Base-by-base conservation (phyloP, 2,329 filamentous ascomycete genomes). In the Cucurbitaria berberidis region DNA sequence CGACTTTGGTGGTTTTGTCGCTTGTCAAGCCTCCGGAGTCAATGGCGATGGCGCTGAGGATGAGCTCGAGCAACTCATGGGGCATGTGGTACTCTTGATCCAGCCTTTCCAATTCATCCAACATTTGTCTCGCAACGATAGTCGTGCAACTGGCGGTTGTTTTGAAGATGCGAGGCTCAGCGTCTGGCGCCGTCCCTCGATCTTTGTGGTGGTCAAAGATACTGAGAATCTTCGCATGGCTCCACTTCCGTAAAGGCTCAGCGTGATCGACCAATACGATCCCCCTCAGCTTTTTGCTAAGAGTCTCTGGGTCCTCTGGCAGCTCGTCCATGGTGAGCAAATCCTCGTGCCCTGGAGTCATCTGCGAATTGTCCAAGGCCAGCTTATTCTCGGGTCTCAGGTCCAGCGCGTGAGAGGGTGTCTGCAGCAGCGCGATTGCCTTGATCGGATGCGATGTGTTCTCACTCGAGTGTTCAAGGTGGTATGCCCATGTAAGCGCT, bases 131-230 rank as follows among this genome's bases (percentile, higher is more conserved):
- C 3, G 78, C 78, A 0, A 81, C 78, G 6, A 81, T 62, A 3
- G 76, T 77, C 1, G 78, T 79, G 68, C 78, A 81, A 54, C 75
- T 77, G 5, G 78, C 78, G 0, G 74, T 71, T 43, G 64, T 74
- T 55, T 80, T 76, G 48, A 80, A 79, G 51, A 81, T 62, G 19
- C 78, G 74, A 1, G 78, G 78, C 21, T 74, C 59, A 8, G 78
- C 78, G 44, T 76, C 70, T 0, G 75, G 75, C 1, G 73, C 78
- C 1, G 69, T 73, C 19, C 77, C 78, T 1, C 62, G 61, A 62
- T 81, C 78, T 43, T 74, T 68, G 60, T 81, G 78, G 57, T 81
- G 78, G 54, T 81, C 78, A 45, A 81, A 77, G 48, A 81, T 78
- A 60, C 72, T 76, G 18, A 79, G 54, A n/a, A 80, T 76, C n/a